Evolutionary conservation across 176 grass and related monocot genomes (phyloP).

Genomic region (Paspalum vaginatum): DNA sequence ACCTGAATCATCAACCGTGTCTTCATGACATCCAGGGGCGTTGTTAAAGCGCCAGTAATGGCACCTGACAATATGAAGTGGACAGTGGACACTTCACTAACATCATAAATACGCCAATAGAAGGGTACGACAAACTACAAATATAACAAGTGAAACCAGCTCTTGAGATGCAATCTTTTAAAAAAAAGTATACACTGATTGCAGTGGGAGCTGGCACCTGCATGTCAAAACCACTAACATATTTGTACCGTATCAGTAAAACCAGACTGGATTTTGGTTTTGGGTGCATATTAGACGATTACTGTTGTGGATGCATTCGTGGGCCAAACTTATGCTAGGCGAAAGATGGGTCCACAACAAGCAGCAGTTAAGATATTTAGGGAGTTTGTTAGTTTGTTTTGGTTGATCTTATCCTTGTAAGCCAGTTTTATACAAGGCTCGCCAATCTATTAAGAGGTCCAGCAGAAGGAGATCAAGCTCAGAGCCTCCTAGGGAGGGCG

Average conservation of each 20-base stretch:
- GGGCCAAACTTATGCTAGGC: too few species aligned
- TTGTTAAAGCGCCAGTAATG: constrained; percentile 81
- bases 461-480: too few species aligned
- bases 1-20: constrained; percentile 97
- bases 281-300: background rate
- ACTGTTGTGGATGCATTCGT: too few species aligned
- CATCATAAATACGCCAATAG: background rate
- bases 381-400: too few species aligned
- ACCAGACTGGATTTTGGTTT: background rate
- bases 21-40: constrained; percentile 86
- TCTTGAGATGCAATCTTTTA: background rate
- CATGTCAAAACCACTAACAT: constrained; percentile 1
- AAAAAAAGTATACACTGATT: background rate
- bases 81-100: background rate
- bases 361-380: too few species aligned
- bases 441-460: too few species aligned
- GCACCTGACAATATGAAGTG: constrained; percentile 52
- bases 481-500: too few species aligned
- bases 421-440: too few species aligned
- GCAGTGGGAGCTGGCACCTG: background rate
- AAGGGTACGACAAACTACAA: background rate
- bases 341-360: too few species aligned
- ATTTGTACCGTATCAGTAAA: background rate
- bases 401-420: too few species aligned
- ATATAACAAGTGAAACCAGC: background rate